Evolutionary conservation across 352 stramenopile genomes (phyloP).

Genomic region (Globisporangium acanthophoron): DNA sequence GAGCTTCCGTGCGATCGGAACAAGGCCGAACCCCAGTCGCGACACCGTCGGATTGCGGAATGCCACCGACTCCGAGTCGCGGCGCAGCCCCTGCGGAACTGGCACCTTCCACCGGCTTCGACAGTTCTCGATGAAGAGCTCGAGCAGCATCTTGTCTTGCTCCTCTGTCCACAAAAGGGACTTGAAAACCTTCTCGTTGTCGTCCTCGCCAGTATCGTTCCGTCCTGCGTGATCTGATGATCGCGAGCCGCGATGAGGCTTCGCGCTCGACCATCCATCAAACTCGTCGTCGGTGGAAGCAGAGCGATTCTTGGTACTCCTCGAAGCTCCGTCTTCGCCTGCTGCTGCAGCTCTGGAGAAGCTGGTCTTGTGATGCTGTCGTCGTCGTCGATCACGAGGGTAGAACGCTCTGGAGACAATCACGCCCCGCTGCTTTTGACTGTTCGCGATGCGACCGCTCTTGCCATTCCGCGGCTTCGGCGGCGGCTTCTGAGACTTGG

Average conservation of each 20-base stretch:
- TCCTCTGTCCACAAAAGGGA: slow-evolving; percentile 36
- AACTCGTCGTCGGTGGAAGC: slow-evolving; percentile 7
- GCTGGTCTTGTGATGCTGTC: not conserved
- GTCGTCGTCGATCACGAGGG: slow-evolving; percentile 6
- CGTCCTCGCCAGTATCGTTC: not conserved
- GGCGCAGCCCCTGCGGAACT: slow-evolving; percentile 56
- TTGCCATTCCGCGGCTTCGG: slow-evolving; percentile 7
- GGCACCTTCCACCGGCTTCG: slow-evolving; percentile 54
- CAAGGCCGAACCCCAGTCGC: slow-evolving; percentile 51
- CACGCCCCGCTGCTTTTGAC: slow-evolving; percentile 29
- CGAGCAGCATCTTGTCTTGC: slow-evolving; percentile 49
- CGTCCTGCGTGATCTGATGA: not conserved
- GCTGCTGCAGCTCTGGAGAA: not conserved
- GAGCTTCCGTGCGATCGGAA: slow-evolving; percentile 56
- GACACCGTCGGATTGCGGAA: slow-evolving; percentile 62
- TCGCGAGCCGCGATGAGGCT: slow-evolving; percentile 6
- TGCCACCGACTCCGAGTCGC: slow-evolving; percentile 42
- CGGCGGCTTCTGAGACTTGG: slow-evolving; percentile 46
- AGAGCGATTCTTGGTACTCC: slow-evolving; percentile 4
- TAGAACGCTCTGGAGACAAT: slow-evolving; percentile 62
- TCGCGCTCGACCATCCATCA: slow-evolving; percentile 8
- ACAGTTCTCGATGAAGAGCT: slow-evolving; percentile 68
- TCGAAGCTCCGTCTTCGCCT: slow-evolving; percentile 12
- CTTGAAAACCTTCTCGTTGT: not conserved
- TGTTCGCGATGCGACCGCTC: not conserved